phyloP scores from a whole-genome alignment of 129 eudicot genomes.

The Lactuca saligna region DNA sequence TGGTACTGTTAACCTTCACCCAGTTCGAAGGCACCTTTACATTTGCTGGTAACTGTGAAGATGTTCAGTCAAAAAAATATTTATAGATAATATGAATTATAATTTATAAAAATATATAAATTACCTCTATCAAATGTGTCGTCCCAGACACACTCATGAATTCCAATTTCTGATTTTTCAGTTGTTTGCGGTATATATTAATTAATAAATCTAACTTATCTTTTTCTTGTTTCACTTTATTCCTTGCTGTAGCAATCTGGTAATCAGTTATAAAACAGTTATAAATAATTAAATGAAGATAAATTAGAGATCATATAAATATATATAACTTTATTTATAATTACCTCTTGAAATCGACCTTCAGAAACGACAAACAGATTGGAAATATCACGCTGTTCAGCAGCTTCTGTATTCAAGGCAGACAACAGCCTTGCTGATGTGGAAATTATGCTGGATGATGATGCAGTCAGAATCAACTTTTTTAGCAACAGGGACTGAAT shows the following conservation, averaged over 20 bases:
- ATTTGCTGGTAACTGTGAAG: slow-evolving; percentile 59
- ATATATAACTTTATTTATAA: no score
- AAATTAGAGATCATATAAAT: slow-evolving; percentile 1
- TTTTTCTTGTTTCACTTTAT: slow-evolving; percentile 48
- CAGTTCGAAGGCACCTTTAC: slow-evolving; percentile 79
- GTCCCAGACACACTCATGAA: slow-evolving; percentile 70
- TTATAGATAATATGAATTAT: no score
- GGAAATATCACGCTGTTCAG: slow-evolving; percentile 61
- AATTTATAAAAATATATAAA: neutral
- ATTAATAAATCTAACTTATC: slow-evolving; percentile 65
- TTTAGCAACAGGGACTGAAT: slow-evolving; percentile 61
- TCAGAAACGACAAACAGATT: slow-evolving; percentile 59
- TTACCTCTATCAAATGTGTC: slow-evolving; percentile 93
- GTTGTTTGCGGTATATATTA: slow-evolving; percentile 67
- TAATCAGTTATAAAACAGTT: neutral
- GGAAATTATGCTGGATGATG: slow-evolving; percentile 62
- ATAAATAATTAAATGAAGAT: slow-evolving; percentile 4
- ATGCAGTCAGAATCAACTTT: slow-evolving; percentile 67
- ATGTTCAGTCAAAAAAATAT: no score
- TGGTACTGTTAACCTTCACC: slow-evolving; percentile 96
- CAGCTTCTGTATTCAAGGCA: slow-evolving; percentile 79
- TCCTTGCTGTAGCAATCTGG: slow-evolving; percentile 67
- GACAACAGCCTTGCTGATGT: slow-evolving; percentile 67
- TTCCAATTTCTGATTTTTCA: slow-evolving; percentile 57
- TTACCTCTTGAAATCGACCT: slow-evolving; percentile 68